phyloP scores from a whole-genome alignment of 1,284 basidiomycete species.

The Leccinum solheimii region DNA sequence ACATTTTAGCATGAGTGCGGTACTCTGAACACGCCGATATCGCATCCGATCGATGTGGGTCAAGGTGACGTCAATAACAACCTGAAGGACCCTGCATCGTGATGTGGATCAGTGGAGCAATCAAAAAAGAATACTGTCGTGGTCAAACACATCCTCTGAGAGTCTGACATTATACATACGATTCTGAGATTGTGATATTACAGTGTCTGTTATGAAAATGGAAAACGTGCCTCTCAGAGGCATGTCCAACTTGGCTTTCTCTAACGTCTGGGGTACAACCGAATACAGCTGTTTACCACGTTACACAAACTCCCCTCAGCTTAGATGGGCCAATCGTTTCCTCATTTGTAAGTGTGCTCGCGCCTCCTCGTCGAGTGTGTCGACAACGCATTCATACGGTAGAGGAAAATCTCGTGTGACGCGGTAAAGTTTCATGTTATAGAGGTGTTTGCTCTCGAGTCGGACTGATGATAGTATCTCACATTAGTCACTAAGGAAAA shows the following conservation, averaged over 20 bases:
- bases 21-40: background rate
- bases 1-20: background rate
- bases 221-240: background rate
- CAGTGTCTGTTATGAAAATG: background rate
- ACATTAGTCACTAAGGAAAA: background rate
- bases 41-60: background rate
- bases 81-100: background rate
- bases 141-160: background rate
- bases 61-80: background rate
- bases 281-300: background rate
- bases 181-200: background rate
- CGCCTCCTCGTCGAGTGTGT: conserved; percentile 25
- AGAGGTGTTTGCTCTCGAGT: conserved; percentile 84
- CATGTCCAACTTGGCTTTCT: background rate
- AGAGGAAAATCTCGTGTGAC: conserved; percentile 74
- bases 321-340: conserved; percentile 24
- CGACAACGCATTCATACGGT: conserved; percentile 61
- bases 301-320: conserved; percentile 9
- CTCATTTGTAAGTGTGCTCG: conserved; percentile 6
- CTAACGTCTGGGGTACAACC: background rate
- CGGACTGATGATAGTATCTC: conserved; percentile 49
- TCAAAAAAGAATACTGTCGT: background rate
- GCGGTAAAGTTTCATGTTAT: conserved; percentile 81
- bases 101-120: background rate
- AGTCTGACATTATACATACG: background rate